Evolutionary conservation across 306 rosid species (phyloP).

Genomic region (Coriaria nepalensis): DNA sequence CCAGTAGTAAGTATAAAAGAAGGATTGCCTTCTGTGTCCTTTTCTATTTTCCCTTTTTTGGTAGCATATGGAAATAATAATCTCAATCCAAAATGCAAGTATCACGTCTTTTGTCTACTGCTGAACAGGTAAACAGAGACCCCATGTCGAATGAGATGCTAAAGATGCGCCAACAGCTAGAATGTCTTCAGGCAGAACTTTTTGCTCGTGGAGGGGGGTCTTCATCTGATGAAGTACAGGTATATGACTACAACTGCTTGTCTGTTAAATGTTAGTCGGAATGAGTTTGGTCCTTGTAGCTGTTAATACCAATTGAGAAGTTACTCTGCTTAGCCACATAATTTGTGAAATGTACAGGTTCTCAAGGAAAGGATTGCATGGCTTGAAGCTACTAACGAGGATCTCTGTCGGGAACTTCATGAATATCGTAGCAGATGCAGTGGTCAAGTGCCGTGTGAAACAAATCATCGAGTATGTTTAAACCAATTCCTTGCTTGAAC

Average conservation of each 20-base stretch:
- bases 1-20: conserved; percentile 66
- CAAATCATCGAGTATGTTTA: conserved; percentile 58
- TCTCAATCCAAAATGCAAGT: conserved; percentile 10
- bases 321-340: neutral
- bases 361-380: conserved; percentile 93
- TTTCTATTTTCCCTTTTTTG: neutral
- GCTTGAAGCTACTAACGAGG: conserved; percentile 98
- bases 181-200: conserved; percentile 93
- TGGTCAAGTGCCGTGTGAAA: conserved; percentile 43
- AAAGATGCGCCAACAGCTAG: conserved; percentile 96
- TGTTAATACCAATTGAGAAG: too few relatives aligned
- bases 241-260: conserved; percentile 16
- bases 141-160: conserved; percentile 96
- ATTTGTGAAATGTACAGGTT: conserved; percentile 32
- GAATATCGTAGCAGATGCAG: conserved; percentile 74
- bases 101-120: conserved; percentile 14
- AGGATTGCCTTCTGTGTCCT: conserved; percentile 3
- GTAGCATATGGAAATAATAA: conserved; percentile 10
- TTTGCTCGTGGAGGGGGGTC: conserved; percentile 90
- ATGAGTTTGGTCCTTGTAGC: too few relatives aligned
- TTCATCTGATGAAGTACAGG: conserved; percentile 86
- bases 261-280: too few relatives aligned
- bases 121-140: conserved; percentile 76
- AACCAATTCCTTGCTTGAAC: conserved; percentile 4
- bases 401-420: conserved; percentile 95